Percentiles rank a stretch among this genome's conserved stretches.
phyloP scores from a whole-genome alignment of 768 basidiomycete genomes.

The Mycena alexandri region DNA sequence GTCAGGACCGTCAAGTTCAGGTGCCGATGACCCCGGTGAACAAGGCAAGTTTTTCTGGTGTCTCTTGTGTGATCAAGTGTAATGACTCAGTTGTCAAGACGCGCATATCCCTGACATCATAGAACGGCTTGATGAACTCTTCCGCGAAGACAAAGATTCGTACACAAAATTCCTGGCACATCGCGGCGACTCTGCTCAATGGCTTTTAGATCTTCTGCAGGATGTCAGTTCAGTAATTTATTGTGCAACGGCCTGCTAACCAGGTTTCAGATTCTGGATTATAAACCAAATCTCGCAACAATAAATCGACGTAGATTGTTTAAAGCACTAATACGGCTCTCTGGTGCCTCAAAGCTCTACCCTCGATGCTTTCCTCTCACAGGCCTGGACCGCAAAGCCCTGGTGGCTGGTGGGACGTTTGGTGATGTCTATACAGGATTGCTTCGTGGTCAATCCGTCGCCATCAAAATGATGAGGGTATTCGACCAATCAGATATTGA shows the following conservation, averaged over 20 bases:
- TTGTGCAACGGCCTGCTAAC: not conserved
- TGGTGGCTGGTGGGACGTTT: slow-evolving; percentile 29
- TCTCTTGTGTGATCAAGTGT: too few species aligned
- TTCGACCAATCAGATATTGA: slow-evolving; percentile 25
- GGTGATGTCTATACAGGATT: slow-evolving; percentile 30
- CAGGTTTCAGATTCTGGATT: slow-evolving; percentile 24
- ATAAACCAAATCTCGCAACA: slow-evolving; percentile 2
- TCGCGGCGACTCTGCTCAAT: slow-evolving; percentile 13
- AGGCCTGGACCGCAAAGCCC: slow-evolving; percentile 16
- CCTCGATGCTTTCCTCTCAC: slow-evolving; percentile 28
- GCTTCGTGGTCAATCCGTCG: slow-evolving; percentile 22
- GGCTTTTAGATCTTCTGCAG: slow-evolving; percentile 28
- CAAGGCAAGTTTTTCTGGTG: too few species aligned
- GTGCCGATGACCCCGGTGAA: too few species aligned
- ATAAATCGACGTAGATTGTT: slow-evolving; percentile 2
- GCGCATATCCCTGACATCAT: slow-evolving; percentile 1
- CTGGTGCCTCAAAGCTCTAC: slow-evolving; percentile 12
- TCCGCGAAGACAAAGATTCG: slow-evolving; percentile 4
- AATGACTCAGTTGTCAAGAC: too few species aligned
- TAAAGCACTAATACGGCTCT: slow-evolving; percentile 32
- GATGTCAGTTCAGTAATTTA: slow-evolving; percentile 7
- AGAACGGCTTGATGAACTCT: slow-evolving; percentile 14
- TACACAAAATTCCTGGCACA: slow-evolving; percentile 19
- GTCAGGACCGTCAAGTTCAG: too few species aligned
- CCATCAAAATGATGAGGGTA: slow-evolving; percentile 33